These are phyloP conservation scores for Eucalyptus cloeziana DNA, from an alignment of 345 rosid genomes.

Conservation along the genomic window DNA sequence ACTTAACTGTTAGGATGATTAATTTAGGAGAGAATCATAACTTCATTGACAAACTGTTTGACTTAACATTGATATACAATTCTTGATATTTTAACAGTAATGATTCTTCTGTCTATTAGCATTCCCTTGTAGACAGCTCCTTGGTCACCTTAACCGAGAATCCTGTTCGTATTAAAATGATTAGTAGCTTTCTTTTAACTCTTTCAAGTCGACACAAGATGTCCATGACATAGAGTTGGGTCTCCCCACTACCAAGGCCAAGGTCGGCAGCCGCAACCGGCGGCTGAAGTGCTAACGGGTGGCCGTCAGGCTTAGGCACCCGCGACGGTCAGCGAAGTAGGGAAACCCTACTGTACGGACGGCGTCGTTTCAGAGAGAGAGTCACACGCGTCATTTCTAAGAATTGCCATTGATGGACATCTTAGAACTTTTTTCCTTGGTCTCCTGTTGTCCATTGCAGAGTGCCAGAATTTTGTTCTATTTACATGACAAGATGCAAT, in stretches of 20 bases:
- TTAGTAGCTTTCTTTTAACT: neutral
- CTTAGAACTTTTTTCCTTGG: neutral
- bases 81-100: neutral
- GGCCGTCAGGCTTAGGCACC: too few species aligned
- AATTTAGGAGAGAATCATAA: neutral
- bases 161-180: neutral
- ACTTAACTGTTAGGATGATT: neutral
- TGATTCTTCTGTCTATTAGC: neutral
- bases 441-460: neutral
- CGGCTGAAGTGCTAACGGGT: too few species aligned
- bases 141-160: neutral
- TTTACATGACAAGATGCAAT: neutral
- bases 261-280: too few species aligned
- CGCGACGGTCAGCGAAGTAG: too few species aligned
- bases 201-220: neutral
- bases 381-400: too few species aligned
- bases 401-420: too few species aligned
- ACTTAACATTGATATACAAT: neutral
- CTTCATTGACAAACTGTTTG: conserved; percentile 1
- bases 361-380: too few species aligned
- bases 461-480: neutral
- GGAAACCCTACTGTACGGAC: too few species aligned
- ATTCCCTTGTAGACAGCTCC: neutral
- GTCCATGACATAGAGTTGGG: too few species aligned
- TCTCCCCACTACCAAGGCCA: too few species aligned